These are phyloP conservation scores for Platanthera guangdongensis DNA, from an alignment of 106 monocot genomes.

Conservation along the genomic window DNA sequence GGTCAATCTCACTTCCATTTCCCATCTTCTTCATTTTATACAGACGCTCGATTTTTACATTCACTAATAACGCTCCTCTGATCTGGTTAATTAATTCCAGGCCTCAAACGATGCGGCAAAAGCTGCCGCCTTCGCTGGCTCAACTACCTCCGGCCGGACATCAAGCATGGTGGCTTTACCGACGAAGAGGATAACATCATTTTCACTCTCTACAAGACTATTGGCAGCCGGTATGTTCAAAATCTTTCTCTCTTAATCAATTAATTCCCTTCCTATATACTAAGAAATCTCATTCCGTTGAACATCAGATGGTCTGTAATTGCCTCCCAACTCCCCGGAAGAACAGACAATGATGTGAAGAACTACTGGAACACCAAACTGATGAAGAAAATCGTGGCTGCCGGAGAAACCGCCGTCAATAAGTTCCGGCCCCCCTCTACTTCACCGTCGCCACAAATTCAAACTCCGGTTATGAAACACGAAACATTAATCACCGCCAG, in stretches of 20 bases:
- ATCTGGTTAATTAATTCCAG: constrained; percentile 4
- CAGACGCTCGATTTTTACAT: neutral
- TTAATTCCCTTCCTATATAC: too few species aligned
- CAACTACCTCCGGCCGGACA: constrained; percentile 54
- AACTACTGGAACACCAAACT: constrained; percentile 67
- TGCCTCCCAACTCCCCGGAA: constrained; percentile 39
- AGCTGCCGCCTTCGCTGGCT: constrained; percentile 74
- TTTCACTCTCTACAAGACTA: constrained; percentile 39
- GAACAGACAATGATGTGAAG: constrained; percentile 68
- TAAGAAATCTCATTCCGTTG: neutral
- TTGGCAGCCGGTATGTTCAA: constrained; percentile 49
- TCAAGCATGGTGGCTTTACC: constrained; percentile 65
- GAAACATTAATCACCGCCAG: neutral
- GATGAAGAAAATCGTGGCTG: constrained; percentile 23
- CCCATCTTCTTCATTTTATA: neutral
- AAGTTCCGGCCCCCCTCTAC: neutral
- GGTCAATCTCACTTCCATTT: neutral
- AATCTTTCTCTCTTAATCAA: neutral
- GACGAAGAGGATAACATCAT: constrained; percentile 63
- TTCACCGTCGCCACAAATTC: neutral
- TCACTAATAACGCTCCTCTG: neutral
- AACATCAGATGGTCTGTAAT: constrained; percentile 36
- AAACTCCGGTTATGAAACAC: neutral
- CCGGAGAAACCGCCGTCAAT: neutral
- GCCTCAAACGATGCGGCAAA: constrained; percentile 65